Evolutionary conservation across 805 yeast species (phyloP), one percentile per base, ranked within the genome.

Genomic region (Saturnispora hagleri): DNA sequence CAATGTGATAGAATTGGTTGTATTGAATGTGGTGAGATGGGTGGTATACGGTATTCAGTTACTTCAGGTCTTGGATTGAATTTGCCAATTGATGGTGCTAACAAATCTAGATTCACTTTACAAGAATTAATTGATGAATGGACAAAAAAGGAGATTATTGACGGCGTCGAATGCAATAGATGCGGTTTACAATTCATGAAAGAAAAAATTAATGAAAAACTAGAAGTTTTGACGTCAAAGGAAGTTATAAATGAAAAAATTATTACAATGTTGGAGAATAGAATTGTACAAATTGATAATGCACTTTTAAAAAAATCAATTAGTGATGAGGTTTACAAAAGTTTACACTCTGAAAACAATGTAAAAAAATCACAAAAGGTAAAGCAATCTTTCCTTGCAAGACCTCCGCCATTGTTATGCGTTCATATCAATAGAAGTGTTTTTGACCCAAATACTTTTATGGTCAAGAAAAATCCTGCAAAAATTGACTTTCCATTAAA

Each of bases 401-500:
- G 90, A 60, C 91, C 93, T 0, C 96, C 97, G 1, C 84, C 89
- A 10, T 74, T 88, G 51, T 72, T 91, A 45, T 80, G 91, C 50
- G 77, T 91, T 43, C 98, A 93, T 66, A 85, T 91, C 56, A 91
- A 91, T 65, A 79, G 99, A 62, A 88, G 96, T 2, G 97, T 88
- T 13, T 91, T 89, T 66, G 97, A 91, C 66, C 87, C 93, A 51
- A 72, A 79, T 51, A 86, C 96, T 0, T 93, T 86, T 54, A 79
- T 78, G 73, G 85, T 89, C 27, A 78, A 87, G 57, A 91, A 91
- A 65, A 90, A 90, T 64, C 80, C 86, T 47, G 84, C 96, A 5
- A 77, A 80, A 48, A 91, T 91, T n/a, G 67, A 77, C 10, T 89
- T 89, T 70, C 91, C 95, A 3, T 61, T 79, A 42, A 71, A 74